Evolutionary conservation across 2,329 filamentous ascomycete genomes (phyloP).

Genomic region (Rutstroemia sp.): DNA sequence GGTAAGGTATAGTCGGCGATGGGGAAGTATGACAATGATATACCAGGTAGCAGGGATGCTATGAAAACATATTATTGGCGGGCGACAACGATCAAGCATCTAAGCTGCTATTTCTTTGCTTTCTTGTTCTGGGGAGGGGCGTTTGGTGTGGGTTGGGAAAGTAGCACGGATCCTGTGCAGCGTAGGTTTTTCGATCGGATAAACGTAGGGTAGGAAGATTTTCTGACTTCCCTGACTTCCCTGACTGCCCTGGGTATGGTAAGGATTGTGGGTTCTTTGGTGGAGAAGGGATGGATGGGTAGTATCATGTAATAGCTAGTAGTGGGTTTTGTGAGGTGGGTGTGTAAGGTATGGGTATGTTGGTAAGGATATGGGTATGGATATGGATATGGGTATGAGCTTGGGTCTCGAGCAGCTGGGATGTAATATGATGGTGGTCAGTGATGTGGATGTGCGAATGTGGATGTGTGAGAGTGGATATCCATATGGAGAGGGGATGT

Average conservation of each 20-base stretch:
- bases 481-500: neutral
- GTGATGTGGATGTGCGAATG: neutral
- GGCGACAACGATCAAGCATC: conserved; percentile 9
- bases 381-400: neutral
- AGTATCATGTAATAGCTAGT: neutral
- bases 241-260: neutral
- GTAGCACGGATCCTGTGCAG: conserved; percentile 9
- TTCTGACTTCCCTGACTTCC: neutral
- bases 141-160: conserved; percentile 4
- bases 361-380: neutral
- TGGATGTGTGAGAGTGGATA: neutral
- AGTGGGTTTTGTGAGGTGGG: neutral
- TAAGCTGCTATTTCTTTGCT: neutral
- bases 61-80: conserved; percentile 12
- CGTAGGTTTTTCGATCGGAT: conserved; percentile 8
- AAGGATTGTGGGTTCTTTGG: neutral
- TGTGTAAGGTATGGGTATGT: neutral
- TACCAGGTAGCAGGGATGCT: conserved; percentile 8
- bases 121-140: conserved; percentile 8
- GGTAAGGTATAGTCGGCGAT: conserved; percentile 8
- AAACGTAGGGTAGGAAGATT: conserved; percentile 5
- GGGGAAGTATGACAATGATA: conserved; percentile 11
- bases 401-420: neutral
- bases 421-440: neutral
- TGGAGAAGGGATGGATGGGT: neutral